Evolutionary conservation across 352 stramenopile species (phyloP), one percentile per base, ranked within the genome.

Genomic region (Halophytophthora batemanensis): DNA sequence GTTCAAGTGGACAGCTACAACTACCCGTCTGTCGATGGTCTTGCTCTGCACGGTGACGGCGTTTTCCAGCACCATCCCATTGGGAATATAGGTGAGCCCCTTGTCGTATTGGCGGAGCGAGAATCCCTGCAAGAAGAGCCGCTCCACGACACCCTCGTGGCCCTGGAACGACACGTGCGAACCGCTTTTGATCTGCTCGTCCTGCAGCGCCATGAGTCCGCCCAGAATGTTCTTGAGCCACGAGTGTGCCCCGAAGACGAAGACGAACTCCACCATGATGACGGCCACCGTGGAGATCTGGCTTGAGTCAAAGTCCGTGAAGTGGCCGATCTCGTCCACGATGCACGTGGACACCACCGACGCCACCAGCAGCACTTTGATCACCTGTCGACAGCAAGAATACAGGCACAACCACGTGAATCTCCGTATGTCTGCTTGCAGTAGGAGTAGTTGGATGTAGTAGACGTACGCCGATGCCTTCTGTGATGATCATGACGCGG

Each of bases 181-280:
- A 12, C 83, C 83, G 52, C 74, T 90, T 42, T 89, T 88, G 58
- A 94, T 75, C 61, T 90, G 81, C 46, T 94, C 83, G 25, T 94
- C 83, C 37, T 90, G 68, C 43, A 94, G 66, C 33, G 80, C 71
- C 60, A 92, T 82, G 12, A 94, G 55, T 10, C 83, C 83, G 31
- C 83, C 83, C 67, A 94, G 87, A 14, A 87, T 86, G 55, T 94
- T 94, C 39, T 90, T 90, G 28, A 91, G 61, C 83, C 81, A 94
- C 5, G 83, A 86, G 61, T 94, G 82, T 0, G 71, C 75, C 23
- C 83, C 80, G 46, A 94, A 83, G 14, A 94, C 63, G 28, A 87
- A 74, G 15, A 94, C 77, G 50, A 90, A 64, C 57, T 94, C 81
- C 34, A 91, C 57, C 62, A 90, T 82, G 41, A 92, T 51, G n/a